Evolutionary conservation across 2,329 filamentous ascomycete species (phyloP).

Genomic region (Fusarium odoratissimum): DNA sequence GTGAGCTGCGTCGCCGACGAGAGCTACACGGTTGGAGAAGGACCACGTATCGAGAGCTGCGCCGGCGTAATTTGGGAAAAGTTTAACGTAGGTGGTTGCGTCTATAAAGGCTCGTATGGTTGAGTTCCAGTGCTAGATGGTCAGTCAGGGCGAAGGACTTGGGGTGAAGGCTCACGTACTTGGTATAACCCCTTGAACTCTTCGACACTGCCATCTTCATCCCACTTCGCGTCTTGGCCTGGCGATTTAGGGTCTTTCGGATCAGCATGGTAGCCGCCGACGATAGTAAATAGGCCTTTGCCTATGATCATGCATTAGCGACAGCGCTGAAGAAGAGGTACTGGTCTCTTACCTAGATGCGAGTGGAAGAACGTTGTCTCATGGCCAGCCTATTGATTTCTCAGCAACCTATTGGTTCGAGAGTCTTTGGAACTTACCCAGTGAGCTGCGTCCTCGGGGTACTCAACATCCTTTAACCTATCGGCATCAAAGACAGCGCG

Average conservation of each 20-base stretch:
- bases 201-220: neutral
- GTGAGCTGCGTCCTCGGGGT: neutral
- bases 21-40: conserved; percentile 50
- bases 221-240: neutral
- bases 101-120: conserved; percentile 50
- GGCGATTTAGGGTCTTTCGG: neutral
- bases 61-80: conserved; percentile 55
- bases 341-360: neutral
- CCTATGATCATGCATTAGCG: neutral
- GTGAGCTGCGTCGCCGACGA: conserved; percentile 55
- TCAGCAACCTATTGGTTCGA: fast-evolving
- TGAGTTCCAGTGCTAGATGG: neutral
- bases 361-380: neutral
- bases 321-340: fast-evolving
- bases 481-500: neutral
- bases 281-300: neutral
- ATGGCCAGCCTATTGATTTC: neutral
- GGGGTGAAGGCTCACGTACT: neutral
- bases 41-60: conserved; percentile 56
- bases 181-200: neutral
- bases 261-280: neutral
- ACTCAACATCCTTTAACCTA: neutral
- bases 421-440: neutral
- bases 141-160: too few species aligned
- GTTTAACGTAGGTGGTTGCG: neutral